A percentile compares a stretch with the other conserved stretches of the same genome.
Evolutionary conservation across 2,329 filamentous ascomycete species (phyloP).

Genomic region (Gaeumannomyces sp.): DNA sequence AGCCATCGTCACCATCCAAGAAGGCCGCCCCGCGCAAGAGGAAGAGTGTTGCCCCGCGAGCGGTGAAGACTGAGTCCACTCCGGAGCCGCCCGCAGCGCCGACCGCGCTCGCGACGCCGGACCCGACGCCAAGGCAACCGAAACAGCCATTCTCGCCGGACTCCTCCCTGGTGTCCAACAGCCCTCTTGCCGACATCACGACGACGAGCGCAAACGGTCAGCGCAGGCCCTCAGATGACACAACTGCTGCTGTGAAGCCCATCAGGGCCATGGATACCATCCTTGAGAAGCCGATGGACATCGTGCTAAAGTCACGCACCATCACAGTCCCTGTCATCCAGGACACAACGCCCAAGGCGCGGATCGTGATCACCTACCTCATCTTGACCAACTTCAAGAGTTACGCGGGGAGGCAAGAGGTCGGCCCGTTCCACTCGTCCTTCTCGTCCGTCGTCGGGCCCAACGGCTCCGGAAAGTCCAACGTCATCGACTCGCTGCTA

Average conservation of each 20-base stretch:
- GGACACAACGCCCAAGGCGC: constrained; percentile 69
- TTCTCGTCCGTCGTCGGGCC: constrained; percentile 98
- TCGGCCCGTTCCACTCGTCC: constrained; percentile 92
- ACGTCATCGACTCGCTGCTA: constrained; percentile 94
- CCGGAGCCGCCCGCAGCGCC: constrained; percentile 27
- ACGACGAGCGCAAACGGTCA: constrained; percentile 58
- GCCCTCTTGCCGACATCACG: constrained; percentile 70
- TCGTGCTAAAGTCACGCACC: constrained; percentile 79
- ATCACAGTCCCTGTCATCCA: constrained; percentile 60
- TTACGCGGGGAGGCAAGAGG: constrained; percentile 90
- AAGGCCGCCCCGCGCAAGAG: constrained; percentile 58
- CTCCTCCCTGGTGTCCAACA: constrained; percentile 40
- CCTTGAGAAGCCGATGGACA: constrained; percentile 87
- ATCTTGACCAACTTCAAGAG: constrained; percentile 98
- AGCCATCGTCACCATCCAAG: constrained; percentile 27
- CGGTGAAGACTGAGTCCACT: constrained; percentile 30
- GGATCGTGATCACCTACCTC: constrained; percentile 88
- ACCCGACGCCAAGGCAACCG: constrained; percentile 40
- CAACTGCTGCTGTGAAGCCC: constrained; percentile 55
- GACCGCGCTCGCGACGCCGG: constrained; percentile 21
- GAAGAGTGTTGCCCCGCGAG: constrained; percentile 48
- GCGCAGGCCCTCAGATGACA: constrained; percentile 40
- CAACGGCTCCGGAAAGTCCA: constrained; percentile 97
- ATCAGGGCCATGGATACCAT: constrained; percentile 71
- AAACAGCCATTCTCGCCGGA: constrained; percentile 47